Evolutionary conservation across 768 basidiomycete genomes (phyloP), one percentile per base, ranked within the genome.

Genomic region (Rhodotorula diobovata): DNA sequence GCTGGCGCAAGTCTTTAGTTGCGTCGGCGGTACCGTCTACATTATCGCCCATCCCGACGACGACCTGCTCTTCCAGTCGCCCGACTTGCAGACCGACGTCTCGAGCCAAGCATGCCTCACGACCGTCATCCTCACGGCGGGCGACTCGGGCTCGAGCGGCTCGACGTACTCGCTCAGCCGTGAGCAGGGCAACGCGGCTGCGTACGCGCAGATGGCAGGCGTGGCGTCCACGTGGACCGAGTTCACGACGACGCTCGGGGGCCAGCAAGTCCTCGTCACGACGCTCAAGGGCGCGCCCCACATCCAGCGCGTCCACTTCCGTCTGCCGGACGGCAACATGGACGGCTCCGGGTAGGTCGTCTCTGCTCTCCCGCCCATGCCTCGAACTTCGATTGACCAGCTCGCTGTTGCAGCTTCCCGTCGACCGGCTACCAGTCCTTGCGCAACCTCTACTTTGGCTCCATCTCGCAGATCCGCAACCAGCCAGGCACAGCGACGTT

Each of bases 191-290:
- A 76, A 76, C 39, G 66, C 64, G 15, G 75, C 71, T 1, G 70
- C 68, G 10, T 73, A 72, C 25, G 75, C 75, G 4, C 59, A 67
- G 39, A 76, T 76, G 75, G 71, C 75, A 11, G 75, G 75, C 21
- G 71, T 73, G 1, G 41, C 63, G 32, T 63, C 70, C 61, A 30
- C 34, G 21, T 73, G 61, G 32, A 67, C 72, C 21, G 72, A 60
- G 58, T 32, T 73, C 10, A 25, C 60, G 0, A 65, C 65, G 8
- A 45, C 64, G 12, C 63, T 73, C 4, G 75, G 61, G 4, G 71
- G 71, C 4, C 75, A 76, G 61, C 68, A 66, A 2, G 53, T 71
- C 4, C 48, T 63, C 14, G 66, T 76, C 20, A 71, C 69, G 14
- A 76, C 75, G 20, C 68, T 76, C n/a, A 37, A 35, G 23, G 63